These are phyloP conservation scores for Stygiomarasmius scandens DNA, from an alignment of 1,284 basidiomycete species.

Conservation along the genomic window DNA sequence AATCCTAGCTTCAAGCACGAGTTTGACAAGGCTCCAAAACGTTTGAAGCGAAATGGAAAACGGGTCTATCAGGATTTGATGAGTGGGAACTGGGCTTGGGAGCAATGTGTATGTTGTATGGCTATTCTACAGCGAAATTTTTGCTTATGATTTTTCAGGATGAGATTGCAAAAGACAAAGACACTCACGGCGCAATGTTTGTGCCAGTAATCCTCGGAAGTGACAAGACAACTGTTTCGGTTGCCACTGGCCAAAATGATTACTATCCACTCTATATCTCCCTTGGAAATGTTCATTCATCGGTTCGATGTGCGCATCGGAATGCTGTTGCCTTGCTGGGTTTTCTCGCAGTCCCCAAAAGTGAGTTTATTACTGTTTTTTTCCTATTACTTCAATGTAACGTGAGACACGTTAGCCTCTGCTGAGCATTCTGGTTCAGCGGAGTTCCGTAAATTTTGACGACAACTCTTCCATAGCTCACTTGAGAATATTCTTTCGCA, in stretches of 20 bases:
- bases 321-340: conserved; percentile 23
- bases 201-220: conserved; percentile 22
- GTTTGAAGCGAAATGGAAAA: too few species aligned
- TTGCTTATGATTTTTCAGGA: too few species aligned
- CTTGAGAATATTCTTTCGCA: conserved; percentile 18
- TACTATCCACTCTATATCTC: conserved; percentile 25
- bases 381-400: not conserved
- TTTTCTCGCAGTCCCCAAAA: conserved; percentile 29
- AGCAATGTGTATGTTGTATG: too few species aligned
- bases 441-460: conserved; percentile 25
- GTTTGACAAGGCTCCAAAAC: conserved; percentile 24
- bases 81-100: too few species aligned
- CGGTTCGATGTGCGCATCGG: conserved; percentile 24
- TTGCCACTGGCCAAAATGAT: conserved; percentile 28
- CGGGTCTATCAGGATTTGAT: too few species aligned
- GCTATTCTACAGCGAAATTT: too few species aligned
- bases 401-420: not conserved
- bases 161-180: too few species aligned
- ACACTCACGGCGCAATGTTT: conserved; percentile 17
- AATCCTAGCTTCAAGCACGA: conserved; percentile 25
- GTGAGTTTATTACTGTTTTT: too few species aligned
- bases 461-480: conserved; percentile 31
- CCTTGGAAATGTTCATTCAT: conserved; percentile 21
- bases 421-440: conserved; percentile 2
- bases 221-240: conserved; percentile 30